phyloP scores from a whole-genome alignment of 2,329 filamentous ascomycete species.

The Aspergillus cejpii region DNA sequence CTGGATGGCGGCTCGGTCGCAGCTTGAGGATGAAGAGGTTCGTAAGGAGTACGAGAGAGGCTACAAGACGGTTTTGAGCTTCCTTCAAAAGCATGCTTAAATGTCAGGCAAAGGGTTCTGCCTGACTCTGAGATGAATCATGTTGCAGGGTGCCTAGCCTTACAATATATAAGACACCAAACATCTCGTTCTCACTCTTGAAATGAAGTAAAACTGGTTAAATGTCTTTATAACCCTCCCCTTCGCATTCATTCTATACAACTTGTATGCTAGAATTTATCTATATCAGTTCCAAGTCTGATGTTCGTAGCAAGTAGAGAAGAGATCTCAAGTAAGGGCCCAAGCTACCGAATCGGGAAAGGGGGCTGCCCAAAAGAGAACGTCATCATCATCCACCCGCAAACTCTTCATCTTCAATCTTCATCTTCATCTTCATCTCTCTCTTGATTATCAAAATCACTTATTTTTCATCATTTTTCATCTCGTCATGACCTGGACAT shows the following conservation, averaged over 20 bases:
- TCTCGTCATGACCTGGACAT: background rate
- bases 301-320: too few relatives aligned
- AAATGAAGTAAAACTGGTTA: too few relatives aligned
- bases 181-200: too few relatives aligned
- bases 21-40: conserved; percentile 37
- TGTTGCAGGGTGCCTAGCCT: too few relatives aligned
- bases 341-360: background rate
- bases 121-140: too few relatives aligned
- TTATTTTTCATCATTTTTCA: background rate
- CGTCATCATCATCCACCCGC: background rate
- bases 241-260: too few relatives aligned
- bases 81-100: conserved; percentile 38
- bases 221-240: too few relatives aligned
- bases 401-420: background rate
- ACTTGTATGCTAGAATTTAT: too few relatives aligned
- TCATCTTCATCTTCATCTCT: background rate
- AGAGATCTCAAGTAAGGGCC: too few relatives aligned
- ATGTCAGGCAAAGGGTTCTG: background rate
- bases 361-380: background rate
- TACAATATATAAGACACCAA: too few relatives aligned
- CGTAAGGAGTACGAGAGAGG: conserved; percentile 41
- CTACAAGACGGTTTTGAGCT: conserved; percentile 37
- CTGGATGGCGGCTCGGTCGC: conserved; percentile 42
- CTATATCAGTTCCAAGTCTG: too few relatives aligned
- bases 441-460: background rate